Conservation (phyloP, 495 filamentous ascomycete genomes). For the Daldinia vernicosa region DNA sequence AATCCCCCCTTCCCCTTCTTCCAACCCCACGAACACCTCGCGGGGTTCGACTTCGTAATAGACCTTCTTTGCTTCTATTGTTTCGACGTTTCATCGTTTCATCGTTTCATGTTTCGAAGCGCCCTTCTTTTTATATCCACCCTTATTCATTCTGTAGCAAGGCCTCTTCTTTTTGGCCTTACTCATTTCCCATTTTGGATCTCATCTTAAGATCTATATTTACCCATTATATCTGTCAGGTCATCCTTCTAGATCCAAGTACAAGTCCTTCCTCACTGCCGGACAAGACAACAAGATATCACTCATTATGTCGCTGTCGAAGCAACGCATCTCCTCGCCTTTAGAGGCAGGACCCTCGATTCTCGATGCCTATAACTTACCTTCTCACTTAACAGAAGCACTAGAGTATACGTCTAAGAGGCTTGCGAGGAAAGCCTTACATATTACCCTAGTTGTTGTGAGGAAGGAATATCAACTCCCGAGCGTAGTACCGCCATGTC, state of each 20-base stretch:
- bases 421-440: slow-evolving; percentile 56
- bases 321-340: slow-evolving; percentile 62
- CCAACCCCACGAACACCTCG: slow-evolving; percentile 28
- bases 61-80: slow-evolving; percentile 6
- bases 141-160: slow-evolving; percentile 12
- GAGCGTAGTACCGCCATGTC: slow-evolving; percentile 28
- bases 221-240: background rate
- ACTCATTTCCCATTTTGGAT: slow-evolving; percentile 20
- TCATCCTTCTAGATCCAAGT: slow-evolving; percentile 30
- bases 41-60: slow-evolving; percentile 9
- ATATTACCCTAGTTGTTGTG: slow-evolving; percentile 60
- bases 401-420: slow-evolving; percentile 62
- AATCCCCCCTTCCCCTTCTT: background rate
- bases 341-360: slow-evolving; percentile 63
- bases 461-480: slow-evolving; percentile 60
- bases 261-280: background rate
- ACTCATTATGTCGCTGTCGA: slow-evolving; percentile 48
- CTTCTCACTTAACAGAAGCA: slow-evolving; percentile 52
- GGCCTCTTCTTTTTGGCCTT: slow-evolving; percentile 8
- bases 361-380: slow-evolving; percentile 58
- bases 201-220: slow-evolving; percentile 18
- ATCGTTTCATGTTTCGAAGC: slow-evolving; percentile 46
- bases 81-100: slow-evolving; percentile 39
- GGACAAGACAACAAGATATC: background rate
- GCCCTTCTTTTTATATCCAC: slow-evolving; percentile 41